Base-by-base conservation (phyloP, 176 grass and related monocot genomes). In the Oryza rufipogon region DNA sequence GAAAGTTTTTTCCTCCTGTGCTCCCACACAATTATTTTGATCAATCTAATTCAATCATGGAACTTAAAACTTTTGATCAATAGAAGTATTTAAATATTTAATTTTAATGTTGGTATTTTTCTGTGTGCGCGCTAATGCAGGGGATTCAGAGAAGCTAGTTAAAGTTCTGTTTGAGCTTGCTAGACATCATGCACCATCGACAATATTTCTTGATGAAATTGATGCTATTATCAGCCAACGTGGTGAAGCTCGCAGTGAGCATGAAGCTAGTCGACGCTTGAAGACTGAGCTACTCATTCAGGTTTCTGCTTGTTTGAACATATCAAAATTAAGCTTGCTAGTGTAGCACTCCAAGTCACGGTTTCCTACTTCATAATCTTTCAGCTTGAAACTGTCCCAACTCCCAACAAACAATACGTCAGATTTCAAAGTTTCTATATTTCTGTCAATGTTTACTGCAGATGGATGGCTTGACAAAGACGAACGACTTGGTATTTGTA, bases 381-480 rank as follows among this genome's bases (percentile, higher is more conserved):
- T 19, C 25, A 77, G 54, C 66, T 66, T 64, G 41, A 81, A 86
- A 81, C 48, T 46, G 36, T 14, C 10, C 9, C 20, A 34, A 14
- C 34, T 14, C 10, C 9, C 20, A 34, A 14, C 34, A 54, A 68
- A 70, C 7, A 20, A 33, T n/a, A 19, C 36, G 36, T 47, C 45
- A 34, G 11, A 47, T 79, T 75, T 88, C 19, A 64, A 15, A 47
- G 16, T 63, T 47, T 85, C 33, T 60, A 11, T 87, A 41, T 77
- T 71, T 76, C 70, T 70, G 38, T 78, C 14, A 30, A 83, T 85
- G 38, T 87, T 14, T 86, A 64, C 76, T 91, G 91, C 87, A 96
- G 93, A 95, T 98, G 96, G 96, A 98, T 89, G 96, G 96, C 36
- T 87, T 96, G 85, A 95, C 91, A 88, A 98, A 98, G 56, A 94